These are phyloP conservation scores for Salix caprea DNA, from an alignment of 345 rosid species.

Conservation along the genomic window DNA sequence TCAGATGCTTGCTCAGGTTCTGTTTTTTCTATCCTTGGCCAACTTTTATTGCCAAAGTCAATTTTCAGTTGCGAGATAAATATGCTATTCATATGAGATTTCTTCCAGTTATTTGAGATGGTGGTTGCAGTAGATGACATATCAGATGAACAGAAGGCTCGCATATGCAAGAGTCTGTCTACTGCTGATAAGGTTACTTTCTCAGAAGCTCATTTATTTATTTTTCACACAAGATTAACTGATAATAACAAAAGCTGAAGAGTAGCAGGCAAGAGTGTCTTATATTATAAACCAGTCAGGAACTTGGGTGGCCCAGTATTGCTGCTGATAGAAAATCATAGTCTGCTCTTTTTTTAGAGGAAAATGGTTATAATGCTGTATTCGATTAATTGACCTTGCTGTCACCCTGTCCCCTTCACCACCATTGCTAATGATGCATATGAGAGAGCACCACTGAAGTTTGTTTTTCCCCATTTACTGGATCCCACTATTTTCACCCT, in stretches of 20 bases:
- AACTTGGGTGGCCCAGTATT: background rate
- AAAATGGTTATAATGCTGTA: background rate
- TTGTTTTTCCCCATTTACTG: background rate
- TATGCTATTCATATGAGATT: slow-evolving; percentile 12
- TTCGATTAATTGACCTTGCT: background rate
- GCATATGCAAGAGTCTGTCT: slow-evolving; percentile 70
- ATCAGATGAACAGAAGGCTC: slow-evolving; percentile 87
- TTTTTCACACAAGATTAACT: too few species aligned
- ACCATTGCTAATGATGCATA: background rate
- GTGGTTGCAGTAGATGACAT: slow-evolving; percentile 63
- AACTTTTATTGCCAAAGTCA: background rate
- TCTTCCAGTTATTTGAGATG: slow-evolving; percentile 61
- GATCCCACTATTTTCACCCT: background rate
- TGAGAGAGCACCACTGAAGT: background rate
- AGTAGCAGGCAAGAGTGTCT: too few species aligned
- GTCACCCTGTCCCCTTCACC: background rate
- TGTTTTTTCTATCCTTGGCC: slow-evolving; percentile 5
- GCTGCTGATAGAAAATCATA: background rate
- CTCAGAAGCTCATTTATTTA: background rate
- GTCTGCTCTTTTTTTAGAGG: background rate
- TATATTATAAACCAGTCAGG: background rate
- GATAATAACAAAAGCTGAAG: too few species aligned
- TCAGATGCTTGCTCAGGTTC: slow-evolving; percentile 79
- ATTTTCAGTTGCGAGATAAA: background rate
- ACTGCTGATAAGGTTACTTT: slow-evolving; percentile 73